A percentile compares a stretch with the other conserved stretches of the same genome.
These are phyloP conservation scores for Wickerhamiella hasegawae DNA, from an alignment of 805 yeast genomes.

Conservation along the genomic window DNA sequence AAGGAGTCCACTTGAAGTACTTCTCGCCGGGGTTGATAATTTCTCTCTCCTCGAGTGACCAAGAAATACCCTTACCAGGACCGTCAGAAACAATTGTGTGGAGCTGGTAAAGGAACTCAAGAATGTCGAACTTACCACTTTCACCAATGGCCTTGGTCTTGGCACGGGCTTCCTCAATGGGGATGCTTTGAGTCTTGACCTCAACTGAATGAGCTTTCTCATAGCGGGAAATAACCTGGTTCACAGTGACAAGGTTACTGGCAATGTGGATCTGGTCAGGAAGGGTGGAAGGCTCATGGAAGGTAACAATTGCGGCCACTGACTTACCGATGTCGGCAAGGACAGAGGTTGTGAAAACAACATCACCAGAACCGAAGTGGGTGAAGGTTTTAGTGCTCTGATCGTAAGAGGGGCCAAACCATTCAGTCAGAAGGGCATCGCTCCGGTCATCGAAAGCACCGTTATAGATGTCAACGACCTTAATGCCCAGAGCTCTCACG, in stretches of 20 bases:
- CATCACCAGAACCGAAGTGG: constrained; percentile 27
- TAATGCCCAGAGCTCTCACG: constrained; percentile 6
- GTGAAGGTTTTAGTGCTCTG: constrained; percentile 22
- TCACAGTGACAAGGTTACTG: constrained; percentile 27
- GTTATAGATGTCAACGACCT: constrained; percentile 3
- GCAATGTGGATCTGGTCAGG: constrained; percentile 31
- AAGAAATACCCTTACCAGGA: constrained; percentile 25
- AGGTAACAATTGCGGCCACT: constrained; percentile 28
- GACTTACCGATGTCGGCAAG: constrained; percentile 30
- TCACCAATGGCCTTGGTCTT: not conserved
- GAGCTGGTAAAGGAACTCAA: constrained; percentile 14
- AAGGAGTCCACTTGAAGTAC: constrained; percentile 4
- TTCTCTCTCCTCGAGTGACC: constrained; percentile 25
- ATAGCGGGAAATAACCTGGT: constrained; percentile 26
- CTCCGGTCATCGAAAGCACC: constrained; percentile 7
- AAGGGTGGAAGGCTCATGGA: constrained; percentile 21
- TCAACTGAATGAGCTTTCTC: constrained; percentile 27
- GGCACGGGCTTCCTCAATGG: not conserved
- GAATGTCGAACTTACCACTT: not conserved
- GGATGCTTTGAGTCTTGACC: not conserved
- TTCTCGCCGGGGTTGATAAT: constrained; percentile 22
- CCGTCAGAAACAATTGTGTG: constrained; percentile 25
- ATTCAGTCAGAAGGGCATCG: constrained; percentile 12
- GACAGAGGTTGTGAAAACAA: constrained; percentile 24
- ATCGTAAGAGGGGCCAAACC: constrained; percentile 23